Base-by-base conservation (phyloP, 352 stramenopile genomes). In the Phytophthora cryptogea region DNA sequence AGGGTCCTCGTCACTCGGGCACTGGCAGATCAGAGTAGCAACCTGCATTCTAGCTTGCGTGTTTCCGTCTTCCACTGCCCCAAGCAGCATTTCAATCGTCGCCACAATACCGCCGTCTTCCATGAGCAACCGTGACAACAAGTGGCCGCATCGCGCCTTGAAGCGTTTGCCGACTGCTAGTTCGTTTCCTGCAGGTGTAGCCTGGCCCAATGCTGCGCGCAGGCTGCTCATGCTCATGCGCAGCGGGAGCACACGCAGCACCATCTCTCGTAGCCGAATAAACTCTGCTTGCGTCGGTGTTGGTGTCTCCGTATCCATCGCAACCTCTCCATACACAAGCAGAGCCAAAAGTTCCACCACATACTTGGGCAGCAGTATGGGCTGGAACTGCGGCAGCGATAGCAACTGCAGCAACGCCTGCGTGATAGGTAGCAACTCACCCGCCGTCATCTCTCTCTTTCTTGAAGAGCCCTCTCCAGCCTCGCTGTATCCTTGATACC, bases 31-130 rank as follows among this genome's bases (percentile, higher is more conserved):
- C 44, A 95, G 61, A 37, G 65, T 89, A 7, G 79, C 83, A 50
- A 95, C 83, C 54, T 94, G 85, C 60, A 94, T 76, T 41, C 85
- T 77, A 32, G 87, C 87, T 64, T 93, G 87, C 1, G 87, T 94
- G 59, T 94, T 93, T 57, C 87, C 87, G 35, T 92, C 85, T 23
- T 92, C 83, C 23, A 95, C 85, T 0, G 68, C 63, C 23, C 78
- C 72, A 10, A 94, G 72, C 5, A 95, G 61, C 73, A 93, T 89
- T 49, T 95, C 87, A 49, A 95, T 89, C 4, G 84, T 91, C 9
- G 83, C 80, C 42, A 86, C 67, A 32, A 95, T 86, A 17, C 87
- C 86, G 17, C 85, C 84, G 16, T 86, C 63, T 44, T 87, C 57
- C 72, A 94, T 85, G 28, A 91, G 33, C 20, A 92, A 65, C 9